Evolutionary conservation across 179 eudicot species (phyloP).

Genomic region (Gypsophila paniculata): DNA sequence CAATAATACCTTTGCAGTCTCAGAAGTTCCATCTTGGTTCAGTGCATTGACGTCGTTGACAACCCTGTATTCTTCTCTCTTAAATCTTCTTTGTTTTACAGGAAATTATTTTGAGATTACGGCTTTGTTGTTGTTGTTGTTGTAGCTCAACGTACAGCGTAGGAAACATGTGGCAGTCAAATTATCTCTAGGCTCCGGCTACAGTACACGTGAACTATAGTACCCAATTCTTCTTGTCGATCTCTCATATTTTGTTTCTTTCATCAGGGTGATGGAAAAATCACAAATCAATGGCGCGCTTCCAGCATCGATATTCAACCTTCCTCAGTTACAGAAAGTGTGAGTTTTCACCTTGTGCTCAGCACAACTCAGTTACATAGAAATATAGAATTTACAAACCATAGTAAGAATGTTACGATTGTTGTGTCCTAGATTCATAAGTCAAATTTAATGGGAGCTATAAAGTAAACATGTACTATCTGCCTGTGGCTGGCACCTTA

Average conservation of each 20-base stretch:
- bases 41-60: constrained; percentile 36
- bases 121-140: too few species aligned
- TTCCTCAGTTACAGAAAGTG: constrained; percentile 39
- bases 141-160: too few species aligned
- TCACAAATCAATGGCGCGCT: constrained; percentile 34
- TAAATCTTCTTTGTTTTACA: constrained; percentile 11
- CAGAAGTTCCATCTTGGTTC: constrained; percentile 40
- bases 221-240: background rate
- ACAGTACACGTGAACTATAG: background rate
- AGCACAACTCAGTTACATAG: background rate
- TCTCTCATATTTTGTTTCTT: constrained; percentile 22
- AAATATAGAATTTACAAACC: background rate
- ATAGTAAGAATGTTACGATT: background rate
- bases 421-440: background rate
- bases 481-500: background rate
- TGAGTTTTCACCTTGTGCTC: constrained; percentile 26
- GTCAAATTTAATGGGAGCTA: background rate
- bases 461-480: background rate
- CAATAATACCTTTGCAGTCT: constrained; percentile 44
- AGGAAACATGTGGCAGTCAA: too few species aligned
- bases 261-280: constrained; percentile 43
- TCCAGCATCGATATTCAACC: constrained; percentile 40
- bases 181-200: too few species aligned
- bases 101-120: background rate
- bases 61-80: constrained; percentile 45